Percentiles rank a stretch among this genome's conserved stretches.
These are phyloP conservation scores for Daldinia bambusicola DNA, from an alignment of 495 filamentous ascomycete genomes.

Conservation along the genomic window DNA sequence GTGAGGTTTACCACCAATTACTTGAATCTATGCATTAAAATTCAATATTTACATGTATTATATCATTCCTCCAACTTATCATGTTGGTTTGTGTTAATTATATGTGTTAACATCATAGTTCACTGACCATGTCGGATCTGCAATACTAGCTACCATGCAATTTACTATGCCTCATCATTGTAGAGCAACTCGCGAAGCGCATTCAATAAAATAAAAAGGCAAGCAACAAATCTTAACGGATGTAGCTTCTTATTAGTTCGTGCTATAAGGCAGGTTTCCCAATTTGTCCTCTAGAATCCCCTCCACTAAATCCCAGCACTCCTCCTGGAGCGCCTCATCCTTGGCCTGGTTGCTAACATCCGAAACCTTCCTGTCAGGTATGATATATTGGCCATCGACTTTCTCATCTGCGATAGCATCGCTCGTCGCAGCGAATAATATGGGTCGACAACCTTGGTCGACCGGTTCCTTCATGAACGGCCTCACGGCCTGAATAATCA, in stretches of 20 bases:
- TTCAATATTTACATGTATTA: too few relatives aligned
- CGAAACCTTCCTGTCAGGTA: conserved; percentile 62
- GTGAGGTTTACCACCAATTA: not conserved
- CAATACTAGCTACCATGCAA: too few relatives aligned
- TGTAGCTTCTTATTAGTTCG: not conserved
- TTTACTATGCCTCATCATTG: not conserved
- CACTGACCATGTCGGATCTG: too few relatives aligned
- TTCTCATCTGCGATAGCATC: conserved; percentile 56
- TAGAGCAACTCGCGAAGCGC: not conserved
- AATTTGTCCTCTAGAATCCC: conserved; percentile 53
- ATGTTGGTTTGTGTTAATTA: too few relatives aligned
- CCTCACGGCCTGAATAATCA: conserved; percentile 50
- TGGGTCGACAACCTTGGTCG: conserved; percentile 59
- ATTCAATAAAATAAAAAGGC: too few relatives aligned
- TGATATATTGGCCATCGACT: conserved; percentile 63
- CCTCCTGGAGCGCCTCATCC: conserved; percentile 52
- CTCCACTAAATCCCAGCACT: conserved; percentile 55
- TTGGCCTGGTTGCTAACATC: conserved; percentile 53
- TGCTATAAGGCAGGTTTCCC: conserved; percentile 7
- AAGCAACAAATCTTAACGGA: too few relatives aligned
- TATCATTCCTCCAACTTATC: too few relatives aligned
- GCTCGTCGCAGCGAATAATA: conserved; percentile 61
- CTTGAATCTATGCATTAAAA: too few relatives aligned
- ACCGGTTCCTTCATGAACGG: conserved; percentile 64
- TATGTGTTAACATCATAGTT: too few relatives aligned